phyloP scores from a whole-genome alignment of 176 grass and related monocot species.

The Avena sativa region DNA sequence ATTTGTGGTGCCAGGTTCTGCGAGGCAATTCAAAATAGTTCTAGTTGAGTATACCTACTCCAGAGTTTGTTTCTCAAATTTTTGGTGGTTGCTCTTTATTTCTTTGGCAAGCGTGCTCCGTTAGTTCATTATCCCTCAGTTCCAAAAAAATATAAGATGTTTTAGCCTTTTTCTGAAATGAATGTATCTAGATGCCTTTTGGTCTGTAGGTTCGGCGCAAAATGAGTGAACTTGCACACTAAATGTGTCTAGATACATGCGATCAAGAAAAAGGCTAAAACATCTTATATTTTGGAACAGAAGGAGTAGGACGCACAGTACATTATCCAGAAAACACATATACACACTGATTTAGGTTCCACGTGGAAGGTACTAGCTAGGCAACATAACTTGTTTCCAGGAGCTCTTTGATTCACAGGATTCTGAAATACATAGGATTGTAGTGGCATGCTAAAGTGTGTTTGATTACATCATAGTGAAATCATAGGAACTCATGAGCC shows the following conservation, averaged over 20 bases:
- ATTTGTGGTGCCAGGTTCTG: constrained; percentile 75
- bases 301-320: neutral
- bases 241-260: no score
- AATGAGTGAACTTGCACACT: no score
- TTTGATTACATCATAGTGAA: neutral
- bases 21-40: constrained; percentile 86
- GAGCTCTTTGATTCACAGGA: neutral
- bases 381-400: constrained; percentile 16
- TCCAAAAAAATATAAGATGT: no score
- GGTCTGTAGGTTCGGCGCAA: no score
- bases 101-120: neutral
- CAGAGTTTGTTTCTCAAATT: constrained; percentile 6
- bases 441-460: neutral
- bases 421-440: neutral
- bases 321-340: constrained; percentile 14
- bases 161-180: no score
- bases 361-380: neutral
- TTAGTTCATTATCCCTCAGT: neutral
- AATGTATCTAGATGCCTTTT: no score
- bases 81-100: neutral
- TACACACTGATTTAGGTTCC: neutral
- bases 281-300: no score
- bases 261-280: no score
- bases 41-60: constrained; percentile 55
- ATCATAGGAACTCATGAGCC: neutral